Percentiles rank a stretch among this genome's conserved stretches.
phyloP scores from a whole-genome alignment of 345 rosid genomes.

The Ceriops zippeliana region DNA sequence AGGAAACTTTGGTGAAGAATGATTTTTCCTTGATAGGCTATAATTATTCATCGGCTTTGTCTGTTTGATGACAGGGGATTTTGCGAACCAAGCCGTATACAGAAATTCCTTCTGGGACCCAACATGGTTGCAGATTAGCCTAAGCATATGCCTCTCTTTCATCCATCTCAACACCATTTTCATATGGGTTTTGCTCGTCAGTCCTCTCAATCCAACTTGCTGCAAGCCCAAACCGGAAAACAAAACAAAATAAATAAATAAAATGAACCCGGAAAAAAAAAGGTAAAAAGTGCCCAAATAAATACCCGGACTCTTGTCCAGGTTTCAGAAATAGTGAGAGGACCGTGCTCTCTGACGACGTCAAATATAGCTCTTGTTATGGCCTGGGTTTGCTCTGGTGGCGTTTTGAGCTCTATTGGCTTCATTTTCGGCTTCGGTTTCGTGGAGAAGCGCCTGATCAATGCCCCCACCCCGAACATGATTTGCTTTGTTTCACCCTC shows the following conservation, averaged over 20 bases:
- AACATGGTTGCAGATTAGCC: constrained; percentile 50
- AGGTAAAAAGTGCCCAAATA: too few species aligned
- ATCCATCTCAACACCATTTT: constrained; percentile 55
- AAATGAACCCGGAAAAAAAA: neutral
- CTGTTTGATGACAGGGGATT: constrained; percentile 8
- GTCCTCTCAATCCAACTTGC: constrained; percentile 45
- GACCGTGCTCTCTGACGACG: constrained; percentile 77
- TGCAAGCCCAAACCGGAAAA: constrained; percentile 10
- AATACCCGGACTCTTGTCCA: constrained; percentile 69
- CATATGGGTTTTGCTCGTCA: constrained; percentile 48
- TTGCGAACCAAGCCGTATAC: constrained; percentile 59
- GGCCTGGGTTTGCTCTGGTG: constrained; percentile 79
- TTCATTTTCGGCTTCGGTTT: constrained; percentile 85
- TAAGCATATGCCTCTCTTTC: constrained; percentile 56
- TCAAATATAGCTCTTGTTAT: constrained; percentile 73
- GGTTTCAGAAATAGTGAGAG: constrained; percentile 70
- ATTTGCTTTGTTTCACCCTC: neutral
- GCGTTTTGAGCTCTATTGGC: constrained; percentile 69
- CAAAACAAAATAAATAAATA: neutral
- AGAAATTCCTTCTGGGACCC: constrained; percentile 49
- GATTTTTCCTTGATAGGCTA: neutral
- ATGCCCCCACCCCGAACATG: constrained; percentile 42
- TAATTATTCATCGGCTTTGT: neutral
- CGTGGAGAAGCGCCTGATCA: constrained; percentile 47
- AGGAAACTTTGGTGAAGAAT: neutral